These are phyloP conservation scores for Aureobasidium sp. DNA, from an alignment of 2,329 filamentous ascomycete genomes.

Conservation along the genomic window DNA sequence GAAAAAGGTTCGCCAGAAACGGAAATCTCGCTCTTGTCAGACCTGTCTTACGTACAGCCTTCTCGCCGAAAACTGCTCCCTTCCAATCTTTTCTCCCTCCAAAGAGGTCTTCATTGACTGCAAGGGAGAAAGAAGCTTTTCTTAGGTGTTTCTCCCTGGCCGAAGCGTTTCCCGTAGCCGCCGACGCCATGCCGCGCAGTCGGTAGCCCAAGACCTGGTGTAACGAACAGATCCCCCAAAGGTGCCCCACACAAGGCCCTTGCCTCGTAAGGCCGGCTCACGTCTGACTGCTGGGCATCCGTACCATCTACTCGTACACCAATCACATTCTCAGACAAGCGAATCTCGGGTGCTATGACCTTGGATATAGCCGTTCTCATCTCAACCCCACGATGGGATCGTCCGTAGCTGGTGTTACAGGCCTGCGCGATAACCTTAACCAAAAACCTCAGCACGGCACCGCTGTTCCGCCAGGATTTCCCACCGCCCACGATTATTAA, in stretches of 20 bases:
- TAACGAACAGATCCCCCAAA: constrained; percentile 5
- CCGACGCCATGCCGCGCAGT: neutral
- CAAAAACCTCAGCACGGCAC: neutral
- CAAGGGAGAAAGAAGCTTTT: neutral
- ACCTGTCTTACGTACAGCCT: neutral
- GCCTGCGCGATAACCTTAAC: constrained; percentile 8
- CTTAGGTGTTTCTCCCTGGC: neutral
- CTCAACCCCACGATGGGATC: neutral
- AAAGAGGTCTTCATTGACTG: neutral
- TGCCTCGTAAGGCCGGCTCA: neutral
- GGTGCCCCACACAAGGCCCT: neutral
- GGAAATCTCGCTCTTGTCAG: neutral
- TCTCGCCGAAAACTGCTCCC: constrained; percentile 1
- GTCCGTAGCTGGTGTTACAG: neutral
- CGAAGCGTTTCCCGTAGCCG: neutral
- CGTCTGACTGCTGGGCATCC: neutral
- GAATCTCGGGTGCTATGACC: neutral
- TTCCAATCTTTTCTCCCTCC: neutral
- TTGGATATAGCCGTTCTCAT: constrained; percentile 3
- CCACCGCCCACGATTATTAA: neutral
- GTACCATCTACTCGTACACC: neutral
- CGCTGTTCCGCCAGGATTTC: neutral
- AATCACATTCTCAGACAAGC: neutral
- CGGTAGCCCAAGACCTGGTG: neutral
- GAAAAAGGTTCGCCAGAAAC: neutral